Evolutionary conservation across 371 early-diverging fungal genomes (phyloP), one percentile per base, ranked within the genome.

Genomic region (Mucor mucedo): DNA sequence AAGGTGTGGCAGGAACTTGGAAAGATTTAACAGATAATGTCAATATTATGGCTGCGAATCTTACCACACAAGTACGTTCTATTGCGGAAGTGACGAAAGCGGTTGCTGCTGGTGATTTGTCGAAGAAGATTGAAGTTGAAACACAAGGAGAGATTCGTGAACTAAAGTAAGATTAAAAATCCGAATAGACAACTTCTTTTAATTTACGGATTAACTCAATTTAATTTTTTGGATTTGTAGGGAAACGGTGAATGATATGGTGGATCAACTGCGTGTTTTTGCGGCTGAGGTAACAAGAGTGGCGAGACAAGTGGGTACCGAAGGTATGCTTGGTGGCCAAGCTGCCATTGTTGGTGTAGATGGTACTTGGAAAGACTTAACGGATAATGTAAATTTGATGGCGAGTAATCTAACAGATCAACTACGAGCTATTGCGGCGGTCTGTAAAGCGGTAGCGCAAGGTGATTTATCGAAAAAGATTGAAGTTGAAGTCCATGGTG

Each of bases 301-400:
- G 2, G 66, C 71, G 9, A 49, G 66, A 42, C 63, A 70, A 57
- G 71, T 70, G 2, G 71, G 71, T 11, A 70, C 71, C 2, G 71
- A 70, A 48, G 71, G 71, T 52, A 70, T 57, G 35, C 45, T 70
- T 13, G 71, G 71, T 30, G 71, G 71, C 11, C 71, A 70, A 53
- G 71, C 71, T 4, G 66, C 66, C 1, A 87, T 88, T 4, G 55
- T 74, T 11, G 82, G 74, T 47, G 85, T 87, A 0, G 86, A 77
- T 29, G 87, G 88, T 5, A 84, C 82, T 0, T 88, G 88, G 88
- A 84, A 84, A 54, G 73, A 77, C 29, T 28, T 80, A 27, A 77
- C 76, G 4, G 73, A 77, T 30, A 77, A 76, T 57, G 70, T 71
- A 7, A 77, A 81, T 30, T 47, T 76, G n/a, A 68, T 74, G 71